These are phyloP conservation scores for Grosmannia serpens DNA, from an alignment of 2,329 filamentous ascomycete species.

Conservation along the genomic window DNA sequence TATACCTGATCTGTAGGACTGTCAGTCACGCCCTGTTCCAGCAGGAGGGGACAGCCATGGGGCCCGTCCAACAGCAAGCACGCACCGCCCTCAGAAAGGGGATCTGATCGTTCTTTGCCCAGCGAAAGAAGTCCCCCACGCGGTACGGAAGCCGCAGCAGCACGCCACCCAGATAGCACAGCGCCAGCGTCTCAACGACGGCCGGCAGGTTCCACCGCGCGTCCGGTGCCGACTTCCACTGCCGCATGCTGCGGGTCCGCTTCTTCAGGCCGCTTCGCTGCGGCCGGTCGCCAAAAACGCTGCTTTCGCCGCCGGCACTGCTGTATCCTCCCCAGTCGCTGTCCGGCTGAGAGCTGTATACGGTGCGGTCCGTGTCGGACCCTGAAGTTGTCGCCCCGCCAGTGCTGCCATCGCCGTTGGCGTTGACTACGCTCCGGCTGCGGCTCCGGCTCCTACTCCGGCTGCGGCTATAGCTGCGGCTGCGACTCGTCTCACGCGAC, in stretches of 20 bases:
- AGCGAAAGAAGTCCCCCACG: slow-evolving; percentile 59
- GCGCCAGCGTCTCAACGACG: slow-evolving; percentile 60
- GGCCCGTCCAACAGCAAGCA: neutral
- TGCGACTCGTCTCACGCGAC: neutral
- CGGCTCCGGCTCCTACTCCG: slow-evolving; percentile 11
- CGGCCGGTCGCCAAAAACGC: slow-evolving; percentile 13
- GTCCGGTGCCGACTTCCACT: slow-evolving; percentile 33
- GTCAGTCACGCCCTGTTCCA: neutral
- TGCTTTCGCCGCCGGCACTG: slow-evolving; percentile 1
- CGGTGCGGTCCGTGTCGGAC: slow-evolving; percentile 4
- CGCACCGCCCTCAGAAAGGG: slow-evolving; percentile 57
- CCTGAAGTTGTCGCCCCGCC: neutral
- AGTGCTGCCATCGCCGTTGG: neutral
- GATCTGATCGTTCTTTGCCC: slow-evolving; percentile 56
- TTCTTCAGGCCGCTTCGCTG: slow-evolving; percentile 9
- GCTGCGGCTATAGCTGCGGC: slow-evolving; percentile 10
- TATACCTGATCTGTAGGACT: slow-evolving; percentile 33
- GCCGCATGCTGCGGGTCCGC: slow-evolving; percentile 21
- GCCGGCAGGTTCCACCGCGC: slow-evolving; percentile 48
- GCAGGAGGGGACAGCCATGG: neutral
- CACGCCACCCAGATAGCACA: slow-evolving; percentile 71
- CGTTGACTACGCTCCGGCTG: neutral
- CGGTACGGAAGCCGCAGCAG: slow-evolving; percentile 67
- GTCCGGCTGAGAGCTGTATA: slow-evolving; percentile 11
- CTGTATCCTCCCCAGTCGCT: slow-evolving; percentile 1